phyloP scores from a whole-genome alignment of 2,329 filamentous ascomycete species.

The Septoria linicola region DNA sequence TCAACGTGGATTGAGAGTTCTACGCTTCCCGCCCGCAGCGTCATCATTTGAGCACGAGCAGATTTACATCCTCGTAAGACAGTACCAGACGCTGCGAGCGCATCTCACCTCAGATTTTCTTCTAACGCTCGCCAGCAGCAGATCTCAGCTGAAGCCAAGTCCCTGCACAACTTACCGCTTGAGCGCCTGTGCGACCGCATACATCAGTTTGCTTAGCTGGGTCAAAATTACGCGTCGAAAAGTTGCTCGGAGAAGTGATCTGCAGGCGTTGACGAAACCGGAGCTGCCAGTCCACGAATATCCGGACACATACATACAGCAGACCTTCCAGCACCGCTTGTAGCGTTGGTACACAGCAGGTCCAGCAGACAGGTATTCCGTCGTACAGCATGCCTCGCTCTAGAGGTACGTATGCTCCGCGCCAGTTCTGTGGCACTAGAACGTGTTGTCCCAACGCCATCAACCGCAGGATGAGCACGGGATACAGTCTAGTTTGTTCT shows the following conservation, averaged over 20 bases:
- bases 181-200: background rate
- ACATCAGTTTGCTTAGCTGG: background rate
- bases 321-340: too few species aligned
- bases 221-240: slow-evolving; percentile 10
- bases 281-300: background rate
- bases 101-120: background rate
- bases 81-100: too few species aligned
- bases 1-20: background rate
- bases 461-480: background rate
- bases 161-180: background rate
- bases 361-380: slow-evolving; percentile 14
- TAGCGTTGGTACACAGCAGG: slow-evolving; percentile 6
- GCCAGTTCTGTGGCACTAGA: slow-evolving; percentile 14
- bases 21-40: too few species aligned
- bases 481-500: slow-evolving; percentile 1
- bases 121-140: background rate
- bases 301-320: too few species aligned
- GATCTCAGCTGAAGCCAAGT: too few species aligned
- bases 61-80: background rate
- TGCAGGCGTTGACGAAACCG: slow-evolving; percentile 4
- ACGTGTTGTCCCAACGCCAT: background rate
- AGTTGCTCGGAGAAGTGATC: slow-evolving; percentile 4
- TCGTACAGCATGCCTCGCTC: slow-evolving; percentile 39
- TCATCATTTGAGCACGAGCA: too few species aligned
- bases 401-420: slow-evolving; percentile 33